These are phyloP conservation scores for Suhomyces bribrorum DNA, from an alignment of 1,139 yeast genomes.

Conservation along the genomic window DNA sequence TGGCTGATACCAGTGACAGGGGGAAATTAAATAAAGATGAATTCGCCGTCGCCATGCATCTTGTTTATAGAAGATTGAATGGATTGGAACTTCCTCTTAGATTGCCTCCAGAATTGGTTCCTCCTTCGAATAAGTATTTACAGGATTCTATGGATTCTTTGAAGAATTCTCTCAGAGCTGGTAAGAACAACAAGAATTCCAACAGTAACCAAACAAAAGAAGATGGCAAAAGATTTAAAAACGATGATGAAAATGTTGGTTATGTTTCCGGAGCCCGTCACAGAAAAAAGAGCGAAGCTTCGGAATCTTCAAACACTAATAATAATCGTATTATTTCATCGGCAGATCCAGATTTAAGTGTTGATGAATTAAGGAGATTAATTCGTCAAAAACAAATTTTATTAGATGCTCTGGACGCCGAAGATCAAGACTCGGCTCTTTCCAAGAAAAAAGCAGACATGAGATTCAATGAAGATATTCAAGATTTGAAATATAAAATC, in stretches of 20 bases:
- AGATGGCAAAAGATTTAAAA: conserved; percentile 67
- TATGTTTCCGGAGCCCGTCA: conserved; percentile 72
- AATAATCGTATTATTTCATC: conserved; percentile 25
- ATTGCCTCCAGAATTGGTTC: conserved; percentile 72
- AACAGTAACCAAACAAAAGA: conserved; percentile 42
- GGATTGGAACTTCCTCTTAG: conserved; percentile 72
- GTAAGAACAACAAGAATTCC: conserved; percentile 33
- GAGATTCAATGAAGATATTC: conserved; percentile 52
- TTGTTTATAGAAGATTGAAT: conserved; percentile 71
- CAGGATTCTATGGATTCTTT: conserved; percentile 47
- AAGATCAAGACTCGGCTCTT: conserved; percentile 52
- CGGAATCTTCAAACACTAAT: conserved; percentile 10
- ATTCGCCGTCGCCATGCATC: conserved; percentile 82
- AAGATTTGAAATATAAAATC: conserved; percentile 62
- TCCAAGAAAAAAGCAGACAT: conserved; percentile 23
- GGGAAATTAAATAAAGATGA: conserved; percentile 77
- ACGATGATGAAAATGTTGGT: conserved; percentile 62
- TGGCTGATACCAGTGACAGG: conserved; percentile 68
- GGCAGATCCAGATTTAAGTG: conserved; percentile 33
- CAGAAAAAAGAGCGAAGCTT: conserved; percentile 35
- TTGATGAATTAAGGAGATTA: conserved; percentile 59
- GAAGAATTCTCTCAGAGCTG: conserved; percentile 46
- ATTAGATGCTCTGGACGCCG: conserved; percentile 70
- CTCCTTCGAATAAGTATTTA: conserved; percentile 72
- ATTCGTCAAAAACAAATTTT: conserved; percentile 70